Evolutionary conservation across 495 filamentous ascomycete genomes (phyloP).

Genomic region (Talaromyces nanjingensis): DNA sequence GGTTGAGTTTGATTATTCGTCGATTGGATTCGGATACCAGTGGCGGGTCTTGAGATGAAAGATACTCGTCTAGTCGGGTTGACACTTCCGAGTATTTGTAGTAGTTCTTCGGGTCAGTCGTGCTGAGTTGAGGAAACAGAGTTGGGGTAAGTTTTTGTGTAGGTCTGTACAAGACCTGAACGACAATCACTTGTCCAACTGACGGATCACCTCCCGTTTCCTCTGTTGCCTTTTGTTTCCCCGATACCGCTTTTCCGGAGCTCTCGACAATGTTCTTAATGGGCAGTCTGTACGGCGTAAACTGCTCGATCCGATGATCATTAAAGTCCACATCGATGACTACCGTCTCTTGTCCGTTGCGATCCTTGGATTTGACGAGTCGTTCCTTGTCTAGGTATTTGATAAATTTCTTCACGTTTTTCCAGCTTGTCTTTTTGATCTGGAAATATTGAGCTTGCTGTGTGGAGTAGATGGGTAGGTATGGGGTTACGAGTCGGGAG

Average conservation of each 20-base stretch:
- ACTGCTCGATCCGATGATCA: constrained; percentile 45
- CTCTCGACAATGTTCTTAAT: constrained; percentile 29
- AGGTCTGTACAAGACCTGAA: constrained; percentile 47
- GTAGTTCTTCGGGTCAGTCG: constrained; percentile 40
- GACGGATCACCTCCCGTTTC: constrained; percentile 37
- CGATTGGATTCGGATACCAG: constrained; percentile 52
- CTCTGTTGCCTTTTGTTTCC: constrained; percentile 35
- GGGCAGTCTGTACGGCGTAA: constrained; percentile 59
- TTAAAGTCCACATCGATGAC: constrained; percentile 63
- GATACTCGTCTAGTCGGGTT: constrained; percentile 34
- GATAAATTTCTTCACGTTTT: constrained; percentile 68
- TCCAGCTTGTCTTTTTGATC: constrained; percentile 72
- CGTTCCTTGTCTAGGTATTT: constrained; percentile 60
- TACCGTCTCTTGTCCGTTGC: constrained; percentile 57
- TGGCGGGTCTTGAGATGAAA: constrained; percentile 45
- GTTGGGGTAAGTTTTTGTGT: constrained; percentile 50
- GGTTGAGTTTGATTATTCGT: constrained; percentile 57
- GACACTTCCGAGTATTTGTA: constrained; percentile 45
- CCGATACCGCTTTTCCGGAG: constrained; percentile 22
- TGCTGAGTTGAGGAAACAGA: constrained; percentile 39
- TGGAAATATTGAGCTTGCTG: constrained; percentile 51
- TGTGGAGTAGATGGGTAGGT: constrained; percentile 52
- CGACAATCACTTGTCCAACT: constrained; percentile 50
- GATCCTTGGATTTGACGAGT: constrained; percentile 59
- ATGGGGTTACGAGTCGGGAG: constrained; percentile 59